Conservation (phyloP, 805 yeast species). For the Cyberlindnera nakhonratchasimensis region DNA sequence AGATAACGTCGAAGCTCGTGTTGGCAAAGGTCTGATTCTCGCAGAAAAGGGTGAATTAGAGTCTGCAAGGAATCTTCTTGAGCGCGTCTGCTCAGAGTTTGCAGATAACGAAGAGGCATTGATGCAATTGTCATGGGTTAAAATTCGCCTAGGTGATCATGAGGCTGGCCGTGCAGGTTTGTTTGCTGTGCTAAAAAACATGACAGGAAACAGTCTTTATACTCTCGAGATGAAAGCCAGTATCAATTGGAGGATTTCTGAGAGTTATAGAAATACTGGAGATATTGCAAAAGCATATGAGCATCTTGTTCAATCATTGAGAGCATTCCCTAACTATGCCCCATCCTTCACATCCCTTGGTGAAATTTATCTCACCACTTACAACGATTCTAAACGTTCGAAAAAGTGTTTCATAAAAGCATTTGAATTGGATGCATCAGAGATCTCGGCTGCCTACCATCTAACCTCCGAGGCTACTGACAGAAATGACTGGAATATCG, state of each 20-base stretch:
- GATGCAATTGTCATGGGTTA: constrained; percentile 77
- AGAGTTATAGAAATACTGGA: constrained; percentile 44
- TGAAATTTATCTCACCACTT: constrained; percentile 55
- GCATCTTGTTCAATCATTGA: constrained; percentile 56
- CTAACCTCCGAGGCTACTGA: constrained; percentile 68
- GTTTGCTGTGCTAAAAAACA: constrained; percentile 29
- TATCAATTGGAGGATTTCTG: constrained; percentile 71
- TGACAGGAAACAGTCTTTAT: constrained; percentile 49
- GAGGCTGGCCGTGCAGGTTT: constrained; percentile 51
- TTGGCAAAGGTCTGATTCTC: constrained; percentile 79
- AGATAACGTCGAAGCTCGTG: constrained; percentile 54
- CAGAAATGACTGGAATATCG: constrained; percentile 77
- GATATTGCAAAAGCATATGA: constrained; percentile 50
- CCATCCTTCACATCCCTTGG: constrained; percentile 85
- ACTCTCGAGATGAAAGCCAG: constrained; percentile 56
- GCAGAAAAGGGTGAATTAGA: constrained; percentile 58
- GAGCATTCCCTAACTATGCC: constrained; percentile 61
- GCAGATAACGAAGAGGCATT: constrained; percentile 59
- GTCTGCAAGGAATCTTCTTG: constrained; percentile 53
- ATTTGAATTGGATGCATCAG: constrained; percentile 78
- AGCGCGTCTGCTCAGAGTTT: constrained; percentile 42
- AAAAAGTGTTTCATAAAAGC: constrained; percentile 87
- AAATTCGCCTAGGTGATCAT: constrained; percentile 49
- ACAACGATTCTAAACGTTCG: constrained; percentile 62
- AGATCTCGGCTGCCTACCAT: constrained; percentile 67